These are phyloP conservation scores for Ichthyophthirius multifiliis DNA, from an alignment of 169 alveolate genomes.

Conservation along the genomic window DNA sequence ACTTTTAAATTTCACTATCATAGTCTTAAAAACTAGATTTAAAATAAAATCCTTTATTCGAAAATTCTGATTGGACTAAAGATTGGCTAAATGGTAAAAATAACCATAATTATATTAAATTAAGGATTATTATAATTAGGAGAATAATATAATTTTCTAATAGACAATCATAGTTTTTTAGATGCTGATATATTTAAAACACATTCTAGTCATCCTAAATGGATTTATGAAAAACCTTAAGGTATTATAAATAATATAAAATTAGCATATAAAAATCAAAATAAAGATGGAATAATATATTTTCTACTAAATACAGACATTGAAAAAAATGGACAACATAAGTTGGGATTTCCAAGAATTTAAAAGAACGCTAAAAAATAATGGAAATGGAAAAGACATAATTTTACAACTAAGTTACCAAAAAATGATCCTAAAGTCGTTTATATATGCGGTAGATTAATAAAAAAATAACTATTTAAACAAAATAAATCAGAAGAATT, in stretches of 20 bases:
- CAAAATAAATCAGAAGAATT: no score
- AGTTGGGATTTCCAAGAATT: slow-evolving; percentile 2
- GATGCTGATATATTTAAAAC: no score
- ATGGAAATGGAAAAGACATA: slow-evolving; percentile 10
- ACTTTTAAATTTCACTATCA: no score
- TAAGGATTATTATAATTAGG: no score
- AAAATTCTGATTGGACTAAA: no score
- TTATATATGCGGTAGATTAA: background rate
- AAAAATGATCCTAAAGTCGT: background rate
- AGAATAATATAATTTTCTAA: no score
- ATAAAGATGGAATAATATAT: background rate
- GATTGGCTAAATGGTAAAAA: no score
- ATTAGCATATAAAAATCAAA: background rate
- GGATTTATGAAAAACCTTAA: background rate
- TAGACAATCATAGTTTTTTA: no score
- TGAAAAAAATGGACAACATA: background rate
- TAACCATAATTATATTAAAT: no score
- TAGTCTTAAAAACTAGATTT: no score
- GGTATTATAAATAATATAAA: background rate
- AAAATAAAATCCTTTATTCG: no score
- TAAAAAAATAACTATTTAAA: background rate
- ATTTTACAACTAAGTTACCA: background rate
- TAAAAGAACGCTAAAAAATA: background rate
- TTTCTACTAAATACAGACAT: background rate
- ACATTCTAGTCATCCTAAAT: background rate